Evolutionary conservation across 495 filamentous ascomycete genomes (phyloP).

Genomic region (Penicillium pancosmium): DNA sequence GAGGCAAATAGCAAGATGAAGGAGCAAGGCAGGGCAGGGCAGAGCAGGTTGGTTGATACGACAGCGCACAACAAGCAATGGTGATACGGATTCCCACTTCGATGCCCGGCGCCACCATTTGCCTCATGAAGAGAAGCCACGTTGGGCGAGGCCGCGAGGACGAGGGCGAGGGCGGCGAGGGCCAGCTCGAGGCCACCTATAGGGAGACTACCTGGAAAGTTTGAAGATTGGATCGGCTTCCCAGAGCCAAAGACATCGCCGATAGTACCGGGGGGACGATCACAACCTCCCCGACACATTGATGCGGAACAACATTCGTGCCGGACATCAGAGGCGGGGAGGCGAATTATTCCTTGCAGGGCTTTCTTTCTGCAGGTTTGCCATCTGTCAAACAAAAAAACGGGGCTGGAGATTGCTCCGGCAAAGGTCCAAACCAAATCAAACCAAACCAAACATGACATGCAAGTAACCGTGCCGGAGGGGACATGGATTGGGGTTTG

Average conservation of each 20-base stretch:
- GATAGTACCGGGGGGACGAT: slow-evolving; percentile 22
- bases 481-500: slow-evolving; percentile 29
- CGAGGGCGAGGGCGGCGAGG: no score
- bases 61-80: slow-evolving; percentile 34
- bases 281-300: slow-evolving; percentile 25
- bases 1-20: slow-evolving; percentile 25
- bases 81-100: slow-evolving; percentile 36
- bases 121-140: slow-evolving; percentile 30
- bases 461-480: slow-evolving; percentile 34
- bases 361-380: slow-evolving; percentile 38
- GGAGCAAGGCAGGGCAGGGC: slow-evolving; percentile 1
- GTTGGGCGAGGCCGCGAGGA: slow-evolving; percentile 29
- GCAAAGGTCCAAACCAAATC: slow-evolving; percentile 23
- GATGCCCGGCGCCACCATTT: slow-evolving; percentile 30
- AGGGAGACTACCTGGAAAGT: not conserved
- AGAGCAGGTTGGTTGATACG: slow-evolving; percentile 22
- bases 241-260: slow-evolving; percentile 7
- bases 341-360: slow-evolving; percentile 15
- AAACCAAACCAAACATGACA: not conserved
- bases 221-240: slow-evolving; percentile 19
- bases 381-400: slow-evolving; percentile 27
- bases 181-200: slow-evolving; percentile 31
- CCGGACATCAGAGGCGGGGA: slow-evolving; percentile 9
- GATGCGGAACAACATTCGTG: slow-evolving; percentile 17
- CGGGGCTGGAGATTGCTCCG: slow-evolving; percentile 29